These are phyloP conservation scores for Microcyclospora tardicrescens DNA, from an alignment of 2,329 filamentous ascomycete genomes.

Conservation along the genomic window DNA sequence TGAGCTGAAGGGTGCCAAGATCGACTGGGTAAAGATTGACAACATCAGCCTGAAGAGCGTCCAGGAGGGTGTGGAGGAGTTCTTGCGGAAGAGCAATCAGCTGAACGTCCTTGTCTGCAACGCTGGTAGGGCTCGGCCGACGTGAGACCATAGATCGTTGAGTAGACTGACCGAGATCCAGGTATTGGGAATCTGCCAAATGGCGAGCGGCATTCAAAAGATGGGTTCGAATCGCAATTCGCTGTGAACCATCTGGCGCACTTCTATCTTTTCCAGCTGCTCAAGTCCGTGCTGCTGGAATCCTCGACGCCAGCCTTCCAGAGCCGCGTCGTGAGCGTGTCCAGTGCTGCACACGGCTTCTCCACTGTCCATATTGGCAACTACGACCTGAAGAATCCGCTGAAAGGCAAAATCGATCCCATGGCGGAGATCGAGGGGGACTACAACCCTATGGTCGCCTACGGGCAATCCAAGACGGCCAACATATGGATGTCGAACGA, in stretches of 20 bases:
- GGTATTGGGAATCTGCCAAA: too few species aligned
- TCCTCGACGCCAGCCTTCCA: slow-evolving; percentile 12
- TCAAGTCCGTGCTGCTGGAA: slow-evolving; percentile 32
- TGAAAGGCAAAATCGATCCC: neutral
- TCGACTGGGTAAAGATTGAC: too few species aligned
- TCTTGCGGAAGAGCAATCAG: slow-evolving; percentile 23
- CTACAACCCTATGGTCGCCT: too few species aligned
- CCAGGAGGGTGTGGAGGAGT: slow-evolving; percentile 21
- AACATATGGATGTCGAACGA: slow-evolving; percentile 40
- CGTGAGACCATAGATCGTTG: too few species aligned
- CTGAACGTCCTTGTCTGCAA: slow-evolving; percentile 24
- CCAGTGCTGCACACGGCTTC: slow-evolving; percentile 9
- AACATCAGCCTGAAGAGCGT: slow-evolving; percentile 22
- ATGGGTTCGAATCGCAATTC: slow-evolving; percentile 41
- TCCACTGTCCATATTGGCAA: slow-evolving; percentile 9
- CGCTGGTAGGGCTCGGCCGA: too few species aligned
- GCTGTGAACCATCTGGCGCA: slow-evolving; percentile 42
- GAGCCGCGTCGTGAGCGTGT: slow-evolving; percentile 37
- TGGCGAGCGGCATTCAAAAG: too few species aligned
- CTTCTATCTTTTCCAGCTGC: slow-evolving; percentile 42
- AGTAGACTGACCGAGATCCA: too few species aligned
- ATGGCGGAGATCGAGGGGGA: slow-evolving; percentile 10
- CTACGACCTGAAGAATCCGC: too few species aligned
- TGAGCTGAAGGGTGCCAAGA: too few species aligned
- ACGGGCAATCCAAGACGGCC: slow-evolving; percentile 39